These are phyloP conservation scores for Daedaleopsis nitida DNA, from an alignment of 768 basidiomycete genomes.

Conservation along the genomic window DNA sequence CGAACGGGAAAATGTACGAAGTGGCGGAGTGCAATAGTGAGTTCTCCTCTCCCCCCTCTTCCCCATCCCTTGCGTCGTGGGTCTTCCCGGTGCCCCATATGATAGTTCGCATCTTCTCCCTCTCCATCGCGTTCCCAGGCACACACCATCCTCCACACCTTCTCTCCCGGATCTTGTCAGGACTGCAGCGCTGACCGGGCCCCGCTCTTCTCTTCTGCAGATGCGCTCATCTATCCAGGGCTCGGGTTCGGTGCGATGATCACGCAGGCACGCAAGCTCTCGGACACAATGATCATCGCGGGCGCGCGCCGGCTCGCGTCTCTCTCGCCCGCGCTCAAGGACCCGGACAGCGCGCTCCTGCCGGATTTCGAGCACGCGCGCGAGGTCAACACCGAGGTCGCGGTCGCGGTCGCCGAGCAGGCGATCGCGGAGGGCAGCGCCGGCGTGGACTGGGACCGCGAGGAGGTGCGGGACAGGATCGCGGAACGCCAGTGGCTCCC, in stretches of 20 bases:
- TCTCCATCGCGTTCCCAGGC: background rate
- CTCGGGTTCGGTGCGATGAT: slow-evolving; percentile 82
- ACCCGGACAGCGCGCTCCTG: slow-evolving; percentile 71
- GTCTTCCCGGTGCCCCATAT: background rate
- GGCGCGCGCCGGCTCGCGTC: slow-evolving; percentile 74
- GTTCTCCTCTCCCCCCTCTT: slow-evolving; percentile 13
- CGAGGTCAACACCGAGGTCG: slow-evolving; percentile 77
- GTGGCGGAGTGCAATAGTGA: slow-evolving; percentile 75
- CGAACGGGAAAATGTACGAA: slow-evolving; percentile 64
- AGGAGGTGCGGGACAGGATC: slow-evolving; percentile 55
- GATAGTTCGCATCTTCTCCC: background rate
- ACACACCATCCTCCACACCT: background rate
- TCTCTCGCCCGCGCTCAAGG: slow-evolving; percentile 72
- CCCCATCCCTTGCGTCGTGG: background rate
- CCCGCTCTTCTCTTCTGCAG: slow-evolving; percentile 28
- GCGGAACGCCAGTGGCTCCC: slow-evolving; percentile 62
- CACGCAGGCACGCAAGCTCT: slow-evolving; percentile 60
- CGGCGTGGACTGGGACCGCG: slow-evolving; percentile 57
- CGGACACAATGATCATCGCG: slow-evolving; percentile 88
- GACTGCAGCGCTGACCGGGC: background rate
- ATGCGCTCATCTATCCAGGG: slow-evolving; percentile 84
- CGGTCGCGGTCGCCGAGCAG: slow-evolving; percentile 76
- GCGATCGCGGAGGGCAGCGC: slow-evolving; percentile 74
- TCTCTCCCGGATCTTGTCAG: background rate
- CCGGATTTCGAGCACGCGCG: slow-evolving; percentile 80